phyloP scores from a whole-genome alignment of 441 rosid species.

The Bruguiera hainesii region DNA sequence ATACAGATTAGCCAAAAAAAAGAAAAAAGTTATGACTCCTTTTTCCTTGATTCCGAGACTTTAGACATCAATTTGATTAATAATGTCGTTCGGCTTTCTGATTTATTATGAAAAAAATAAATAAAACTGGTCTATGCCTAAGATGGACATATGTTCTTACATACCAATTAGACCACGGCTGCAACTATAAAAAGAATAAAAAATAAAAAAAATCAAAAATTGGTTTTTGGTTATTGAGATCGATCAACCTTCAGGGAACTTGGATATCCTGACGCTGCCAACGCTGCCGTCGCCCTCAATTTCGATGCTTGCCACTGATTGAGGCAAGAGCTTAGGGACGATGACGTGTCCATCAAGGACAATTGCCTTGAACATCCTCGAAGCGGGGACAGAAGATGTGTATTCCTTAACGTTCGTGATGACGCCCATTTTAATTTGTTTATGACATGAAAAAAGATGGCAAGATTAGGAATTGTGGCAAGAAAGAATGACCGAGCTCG shows the following conservation, averaged over 20 bases:
- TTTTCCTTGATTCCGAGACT: too few species aligned
- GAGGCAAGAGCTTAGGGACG: slow-evolving; percentile 7
- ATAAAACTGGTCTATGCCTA: neutral
- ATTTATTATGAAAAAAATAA: too few species aligned
- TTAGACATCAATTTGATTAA: too few species aligned
- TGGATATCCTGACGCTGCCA: slow-evolving; percentile 8
- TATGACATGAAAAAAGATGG: neutral
- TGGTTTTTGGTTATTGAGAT: neutral
- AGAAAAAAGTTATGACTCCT: too few species aligned
- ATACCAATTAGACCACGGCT: too few species aligned
- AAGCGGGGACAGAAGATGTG: neutral
- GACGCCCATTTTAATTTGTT: neutral
- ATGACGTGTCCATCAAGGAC: neutral
- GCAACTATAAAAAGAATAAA: neutral
- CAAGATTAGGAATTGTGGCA: neutral
- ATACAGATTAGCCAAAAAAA: too few species aligned
- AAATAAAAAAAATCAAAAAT: neutral
- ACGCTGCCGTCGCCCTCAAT: slow-evolving; percentile 17
- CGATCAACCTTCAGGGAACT: slow-evolving; percentile 4
- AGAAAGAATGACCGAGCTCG: neutral
- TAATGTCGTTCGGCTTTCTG: too few species aligned
- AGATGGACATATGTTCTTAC: neutral
- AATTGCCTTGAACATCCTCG: slow-evolving; percentile 7
- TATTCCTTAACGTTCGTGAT: neutral
- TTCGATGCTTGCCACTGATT: neutral